Conservation (phyloP, 352 stramenopile species). For the Phytophthora sansomeana region DNA sequence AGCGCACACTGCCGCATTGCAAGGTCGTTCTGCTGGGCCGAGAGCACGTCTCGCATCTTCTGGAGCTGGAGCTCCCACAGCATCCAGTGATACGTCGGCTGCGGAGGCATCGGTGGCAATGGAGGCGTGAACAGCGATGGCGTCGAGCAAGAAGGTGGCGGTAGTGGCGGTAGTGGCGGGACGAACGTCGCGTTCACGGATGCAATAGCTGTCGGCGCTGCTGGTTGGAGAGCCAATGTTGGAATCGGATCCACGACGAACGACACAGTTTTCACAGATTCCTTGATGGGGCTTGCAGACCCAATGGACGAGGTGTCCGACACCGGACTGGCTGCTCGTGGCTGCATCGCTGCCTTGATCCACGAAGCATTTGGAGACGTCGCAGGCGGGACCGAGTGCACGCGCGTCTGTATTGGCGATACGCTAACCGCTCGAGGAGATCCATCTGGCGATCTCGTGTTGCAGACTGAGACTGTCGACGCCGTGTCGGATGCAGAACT, state of each 20-base stretch:
- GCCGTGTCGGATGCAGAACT: conserved; percentile 8
- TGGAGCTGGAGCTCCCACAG: conserved; percentile 31
- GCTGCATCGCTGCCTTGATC: conserved; percentile 24
- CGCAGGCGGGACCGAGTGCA: conserved; percentile 14
- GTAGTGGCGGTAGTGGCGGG: conserved; percentile 1
- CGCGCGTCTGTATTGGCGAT: conserved; percentile 2
- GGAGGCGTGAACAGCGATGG: conserved; percentile 4
- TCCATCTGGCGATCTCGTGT: neutral
- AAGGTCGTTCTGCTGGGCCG: conserved; percentile 28
- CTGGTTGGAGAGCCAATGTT: neutral
- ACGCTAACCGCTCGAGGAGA: conserved; percentile 9
- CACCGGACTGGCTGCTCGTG: neutral
- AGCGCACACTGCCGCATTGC: conserved; percentile 23
- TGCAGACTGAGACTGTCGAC: neutral
- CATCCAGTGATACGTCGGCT: conserved; percentile 26
- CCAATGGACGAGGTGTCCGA: neutral
- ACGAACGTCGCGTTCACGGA: neutral
- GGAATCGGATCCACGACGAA: conserved; percentile 13
- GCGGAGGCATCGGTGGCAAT: conserved; percentile 5
- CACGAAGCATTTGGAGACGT: conserved; percentile 27
- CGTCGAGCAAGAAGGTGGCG: neutral
- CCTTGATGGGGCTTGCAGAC: neutral
- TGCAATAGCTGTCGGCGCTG: neutral
- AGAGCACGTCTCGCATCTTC: conserved; percentile 25
- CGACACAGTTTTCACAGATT: neutral